These are phyloP conservation scores for Lodderomyces oxycetoniae DNA, from an alignment of 1,139 yeast species.

Conservation along the genomic window DNA sequence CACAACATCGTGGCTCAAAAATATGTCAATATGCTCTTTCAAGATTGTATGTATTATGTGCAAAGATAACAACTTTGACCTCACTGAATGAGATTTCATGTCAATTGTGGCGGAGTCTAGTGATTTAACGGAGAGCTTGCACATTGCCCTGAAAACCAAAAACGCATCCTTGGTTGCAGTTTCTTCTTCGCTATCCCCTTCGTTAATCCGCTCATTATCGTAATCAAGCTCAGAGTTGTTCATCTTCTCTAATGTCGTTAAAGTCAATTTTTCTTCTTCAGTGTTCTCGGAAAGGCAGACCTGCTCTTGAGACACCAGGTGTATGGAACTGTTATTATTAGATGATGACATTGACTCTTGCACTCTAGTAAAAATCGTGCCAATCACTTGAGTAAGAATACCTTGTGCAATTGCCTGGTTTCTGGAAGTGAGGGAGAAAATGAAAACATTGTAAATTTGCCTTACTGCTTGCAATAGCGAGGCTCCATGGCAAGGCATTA, in stretches of 20 bases:
- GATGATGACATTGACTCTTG: slow-evolving; percentile 23
- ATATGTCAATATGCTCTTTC: slow-evolving; percentile 79
- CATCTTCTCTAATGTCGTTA: slow-evolving; percentile 52
- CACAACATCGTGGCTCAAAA: slow-evolving; percentile 60
- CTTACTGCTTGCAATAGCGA: slow-evolving; percentile 84
- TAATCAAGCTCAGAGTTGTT: slow-evolving; percentile 50
- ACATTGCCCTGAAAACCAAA: slow-evolving; percentile 87
- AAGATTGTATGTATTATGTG: slow-evolving; percentile 85
- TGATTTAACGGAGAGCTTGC: slow-evolving; percentile 82
- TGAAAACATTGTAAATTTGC: slow-evolving; percentile 88
- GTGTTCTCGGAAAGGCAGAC: slow-evolving; percentile 2
- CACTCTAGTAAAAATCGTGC: slow-evolving; percentile 78
- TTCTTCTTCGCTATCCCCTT: slow-evolving; percentile 61
- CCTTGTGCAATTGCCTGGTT: slow-evolving; percentile 97
- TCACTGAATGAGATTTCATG: slow-evolving; percentile 84
- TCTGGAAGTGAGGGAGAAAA: slow-evolving; percentile 71
- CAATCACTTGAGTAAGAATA: slow-evolving; percentile 83
- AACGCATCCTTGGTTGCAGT: slow-evolving; percentile 85
- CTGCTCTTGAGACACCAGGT: neutral
- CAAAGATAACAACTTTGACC: slow-evolving; percentile 84
- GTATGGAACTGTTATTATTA: slow-evolving; percentile 14
- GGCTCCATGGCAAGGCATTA: slow-evolving; percentile 87
- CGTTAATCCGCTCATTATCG: slow-evolving; percentile 48
- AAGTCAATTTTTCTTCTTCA: slow-evolving; percentile 43
- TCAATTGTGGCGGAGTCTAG: slow-evolving; percentile 69